These are phyloP conservation scores for Aspergillus baeticus DNA, from an alignment of 495 filamentous ascomycete genomes.

Conservation along the genomic window DNA sequence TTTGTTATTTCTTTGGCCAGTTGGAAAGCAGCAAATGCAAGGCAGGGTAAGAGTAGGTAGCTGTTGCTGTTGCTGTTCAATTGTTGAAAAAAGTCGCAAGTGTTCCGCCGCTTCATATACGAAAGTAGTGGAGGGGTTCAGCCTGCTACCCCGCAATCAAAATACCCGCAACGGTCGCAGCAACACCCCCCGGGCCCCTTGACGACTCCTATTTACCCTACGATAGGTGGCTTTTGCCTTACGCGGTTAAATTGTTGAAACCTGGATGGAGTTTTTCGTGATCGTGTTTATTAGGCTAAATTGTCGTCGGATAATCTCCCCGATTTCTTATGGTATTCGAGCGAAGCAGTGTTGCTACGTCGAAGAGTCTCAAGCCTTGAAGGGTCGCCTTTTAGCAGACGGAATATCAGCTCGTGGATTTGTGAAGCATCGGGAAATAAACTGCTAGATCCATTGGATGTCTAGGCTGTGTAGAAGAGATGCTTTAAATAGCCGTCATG, in stretches of 20 bases:
- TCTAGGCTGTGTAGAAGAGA: no score
- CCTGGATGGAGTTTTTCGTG: not conserved
- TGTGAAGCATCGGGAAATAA: no score
- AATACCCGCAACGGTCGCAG: not conserved
- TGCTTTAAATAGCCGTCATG: no score
- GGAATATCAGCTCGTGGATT: no score
- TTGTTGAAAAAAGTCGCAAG: not conserved
- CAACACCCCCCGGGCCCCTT: not conserved
- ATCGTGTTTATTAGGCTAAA: slow-evolving; percentile 5
- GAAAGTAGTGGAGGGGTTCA: slow-evolving; percentile 1
- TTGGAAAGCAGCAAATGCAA: no score
- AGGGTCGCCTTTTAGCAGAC: no score
- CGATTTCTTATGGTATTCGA: not conserved
- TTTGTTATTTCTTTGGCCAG: no score
- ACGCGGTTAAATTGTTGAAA: slow-evolving; percentile 3
- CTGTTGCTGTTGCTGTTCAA: not conserved
- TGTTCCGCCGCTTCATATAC: not conserved
- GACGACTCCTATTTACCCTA: not conserved
- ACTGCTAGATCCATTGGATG: no score
- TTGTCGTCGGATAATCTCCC: not conserved
- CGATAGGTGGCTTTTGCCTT: not conserved
- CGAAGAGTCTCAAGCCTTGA: no score
- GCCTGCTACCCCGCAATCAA: slow-evolving; percentile 5
- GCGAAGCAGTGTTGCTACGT: not conserved
- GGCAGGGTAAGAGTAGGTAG: not conserved